phyloP scores from a whole-genome alignment of 352 stramenopile species.

The Blastocystis sp. region DNA sequence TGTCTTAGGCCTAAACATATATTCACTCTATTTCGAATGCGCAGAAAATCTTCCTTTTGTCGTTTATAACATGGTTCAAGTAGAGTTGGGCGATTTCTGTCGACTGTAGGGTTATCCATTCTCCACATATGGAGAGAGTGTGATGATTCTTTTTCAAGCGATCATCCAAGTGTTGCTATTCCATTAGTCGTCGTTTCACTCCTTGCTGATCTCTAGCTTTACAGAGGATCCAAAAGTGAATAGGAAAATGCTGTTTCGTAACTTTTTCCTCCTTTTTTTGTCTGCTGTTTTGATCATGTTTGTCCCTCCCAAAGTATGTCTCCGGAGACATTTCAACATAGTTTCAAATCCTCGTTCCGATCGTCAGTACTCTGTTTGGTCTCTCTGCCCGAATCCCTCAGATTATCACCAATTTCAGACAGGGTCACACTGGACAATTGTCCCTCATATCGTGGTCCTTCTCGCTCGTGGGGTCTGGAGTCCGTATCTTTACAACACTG shows the following conservation, averaged over 20 bases:
- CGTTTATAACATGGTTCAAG: constrained; percentile 71
- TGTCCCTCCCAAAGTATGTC: constrained; percentile 14
- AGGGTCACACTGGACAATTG: constrained; percentile 78
- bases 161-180: constrained; percentile 75
- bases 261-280: constrained; percentile 65
- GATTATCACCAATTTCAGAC: constrained; percentile 74
- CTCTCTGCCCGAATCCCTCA: constrained; percentile 38
- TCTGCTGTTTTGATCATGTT: constrained; percentile 68
- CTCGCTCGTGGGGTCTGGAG: constrained; percentile 75
- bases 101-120: constrained; percentile 75
- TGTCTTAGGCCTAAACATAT: constrained; percentile 75
- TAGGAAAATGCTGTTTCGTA: neutral
- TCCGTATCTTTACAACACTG: constrained; percentile 78
- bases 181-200: constrained; percentile 70
- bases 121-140: constrained; percentile 77
- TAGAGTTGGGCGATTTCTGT: neutral
- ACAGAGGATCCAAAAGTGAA: neutral
- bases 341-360: constrained; percentile 27
- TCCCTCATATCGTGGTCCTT: constrained; percentile 77
- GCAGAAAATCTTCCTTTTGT: constrained; percentile 75
- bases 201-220: neutral
- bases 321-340: neutral
- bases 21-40: constrained; percentile 79
- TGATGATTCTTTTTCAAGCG: constrained; percentile 78
- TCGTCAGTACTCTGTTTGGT: constrained; percentile 34